A percentile compares a stretch with the other conserved stretches of the same genome.
These are phyloP conservation scores for Ascochyta koolunga DNA, from an alignment of 2,329 filamentous ascomycete species.

Conservation along the genomic window DNA sequence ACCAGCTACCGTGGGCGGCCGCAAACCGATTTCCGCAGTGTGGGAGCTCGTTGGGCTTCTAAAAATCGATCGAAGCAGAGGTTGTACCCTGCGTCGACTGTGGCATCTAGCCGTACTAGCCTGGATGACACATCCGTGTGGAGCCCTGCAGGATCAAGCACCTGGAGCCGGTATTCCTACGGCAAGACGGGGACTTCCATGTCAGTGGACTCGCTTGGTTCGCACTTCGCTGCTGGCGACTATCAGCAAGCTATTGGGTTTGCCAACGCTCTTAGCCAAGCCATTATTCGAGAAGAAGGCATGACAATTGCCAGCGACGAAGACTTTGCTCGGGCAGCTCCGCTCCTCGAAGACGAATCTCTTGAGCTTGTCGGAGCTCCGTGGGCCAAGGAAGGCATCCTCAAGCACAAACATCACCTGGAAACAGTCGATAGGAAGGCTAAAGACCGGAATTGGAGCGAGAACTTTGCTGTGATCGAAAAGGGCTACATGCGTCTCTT, in stretches of 20 bases:
- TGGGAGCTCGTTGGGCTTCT: slow-evolving; percentile 76
- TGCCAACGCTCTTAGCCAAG: slow-evolving; percentile 93
- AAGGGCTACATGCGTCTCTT: slow-evolving; percentile 94
- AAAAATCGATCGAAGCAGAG: slow-evolving; percentile 85
- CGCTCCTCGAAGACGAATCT: slow-evolving; percentile 88
- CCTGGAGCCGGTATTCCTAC: slow-evolving; percentile 92
- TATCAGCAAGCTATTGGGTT: slow-evolving; percentile 98
- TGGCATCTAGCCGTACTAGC: slow-evolving; percentile 91
- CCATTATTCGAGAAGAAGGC: slow-evolving; percentile 89
- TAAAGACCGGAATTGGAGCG: slow-evolving; percentile 92
- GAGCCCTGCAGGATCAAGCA: slow-evolving; percentile 90
- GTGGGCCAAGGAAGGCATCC: slow-evolving; percentile 95
- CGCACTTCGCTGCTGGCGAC: slow-evolving; percentile 74
- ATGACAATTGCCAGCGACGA: slow-evolving; percentile 61
- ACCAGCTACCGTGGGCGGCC: slow-evolving; percentile 75
- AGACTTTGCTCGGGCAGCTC: slow-evolving; percentile 64
- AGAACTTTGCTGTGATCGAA: slow-evolving; percentile 95
- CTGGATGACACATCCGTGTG: slow-evolving; percentile 91
- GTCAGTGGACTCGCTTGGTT: slow-evolving; percentile 89
- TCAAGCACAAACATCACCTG: slow-evolving; percentile 95
- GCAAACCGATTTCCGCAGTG: slow-evolving; percentile 64
- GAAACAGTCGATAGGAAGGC: slow-evolving; percentile 89
- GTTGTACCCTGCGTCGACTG: slow-evolving; percentile 75
- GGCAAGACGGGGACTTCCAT: slow-evolving; percentile 90
- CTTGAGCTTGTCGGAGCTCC: slow-evolving; percentile 92